Evolutionary conservation across 805 yeast species (phyloP).

Genomic region (Hanseniaspora pseudoguilliermondii): DNA sequence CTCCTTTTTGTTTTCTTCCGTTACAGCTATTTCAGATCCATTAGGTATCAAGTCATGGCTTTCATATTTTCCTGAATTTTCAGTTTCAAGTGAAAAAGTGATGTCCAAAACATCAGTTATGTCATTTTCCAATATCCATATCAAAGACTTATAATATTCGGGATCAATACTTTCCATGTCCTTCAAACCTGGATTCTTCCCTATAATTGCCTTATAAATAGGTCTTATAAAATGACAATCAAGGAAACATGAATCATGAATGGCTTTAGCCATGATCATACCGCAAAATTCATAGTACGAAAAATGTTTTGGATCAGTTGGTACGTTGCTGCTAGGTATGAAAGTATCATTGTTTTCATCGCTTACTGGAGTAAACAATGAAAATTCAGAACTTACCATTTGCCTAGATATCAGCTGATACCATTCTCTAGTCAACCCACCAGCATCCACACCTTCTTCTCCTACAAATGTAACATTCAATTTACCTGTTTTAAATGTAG

Average conservation of each 20-base stretch:
- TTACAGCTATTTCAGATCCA: conserved; percentile 75
- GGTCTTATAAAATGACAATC: conserved; percentile 94
- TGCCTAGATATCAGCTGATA: conserved; percentile 85
- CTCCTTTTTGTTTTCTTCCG: conserved; percentile 81
- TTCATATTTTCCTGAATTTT: conserved; percentile 84
- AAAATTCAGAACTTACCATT: conserved; percentile 93
- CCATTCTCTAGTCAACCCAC: conserved; percentile 97
- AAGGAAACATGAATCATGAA: conserved; percentile 68
- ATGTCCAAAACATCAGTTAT: conserved; percentile 91
- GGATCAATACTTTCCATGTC: conserved; percentile 91
- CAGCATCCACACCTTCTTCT: conserved; percentile 95
- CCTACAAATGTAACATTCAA: conserved; percentile 77
- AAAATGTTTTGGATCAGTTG: conserved; percentile 84
- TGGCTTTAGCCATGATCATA: conserved; percentile 85
- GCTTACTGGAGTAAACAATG: conserved; percentile 79
- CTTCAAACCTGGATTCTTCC: conserved; percentile 66
- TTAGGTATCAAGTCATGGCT: conserved; percentile 67
- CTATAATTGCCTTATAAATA: conserved; percentile 76
- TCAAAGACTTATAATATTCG: conserved; percentile 79
- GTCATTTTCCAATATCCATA: conserved; percentile 95
- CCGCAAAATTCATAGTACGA: conserved; percentile 93
- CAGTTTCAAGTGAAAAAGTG: conserved; percentile 84
- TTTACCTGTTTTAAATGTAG: conserved; percentile 46
- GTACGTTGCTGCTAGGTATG: conserved; percentile 87
- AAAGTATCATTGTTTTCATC: conserved; percentile 76